These are phyloP conservation scores for Brassica carinata DNA, from an alignment of 345 rosid species.

Conservation along the genomic window DNA sequence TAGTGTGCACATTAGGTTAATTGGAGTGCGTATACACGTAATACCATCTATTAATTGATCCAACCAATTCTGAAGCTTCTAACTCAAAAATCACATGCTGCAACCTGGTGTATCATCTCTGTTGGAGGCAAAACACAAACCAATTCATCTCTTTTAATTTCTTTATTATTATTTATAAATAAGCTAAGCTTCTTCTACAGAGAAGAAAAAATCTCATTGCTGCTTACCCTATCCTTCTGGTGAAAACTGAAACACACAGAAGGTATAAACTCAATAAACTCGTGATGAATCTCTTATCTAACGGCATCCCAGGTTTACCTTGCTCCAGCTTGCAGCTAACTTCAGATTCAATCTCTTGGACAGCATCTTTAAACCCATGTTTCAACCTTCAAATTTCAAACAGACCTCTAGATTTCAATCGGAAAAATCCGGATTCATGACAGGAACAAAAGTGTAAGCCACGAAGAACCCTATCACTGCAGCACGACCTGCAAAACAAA, in stretches of 20 bases:
- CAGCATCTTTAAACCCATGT: constrained; percentile 56
- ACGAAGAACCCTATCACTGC: no score
- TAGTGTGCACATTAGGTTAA: no score
- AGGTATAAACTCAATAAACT: neutral
- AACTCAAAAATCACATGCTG: no score
- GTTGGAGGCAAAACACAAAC: no score
- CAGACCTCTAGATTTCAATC: neutral
- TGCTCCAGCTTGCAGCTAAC: constrained; percentile 44
- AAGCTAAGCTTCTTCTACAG: neutral
- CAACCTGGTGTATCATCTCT: no score
- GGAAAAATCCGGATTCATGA: neutral
- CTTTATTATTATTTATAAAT: no score
- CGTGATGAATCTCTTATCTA: neutral
- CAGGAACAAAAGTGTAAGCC: neutral
- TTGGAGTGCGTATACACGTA: no score
- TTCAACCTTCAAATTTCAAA: constrained; percentile 56
- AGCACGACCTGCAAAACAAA: no score
- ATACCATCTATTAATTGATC: no score
- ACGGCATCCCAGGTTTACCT: no score
- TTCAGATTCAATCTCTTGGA: constrained; percentile 63
- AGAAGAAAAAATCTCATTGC: neutral
- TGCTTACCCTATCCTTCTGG: neutral
- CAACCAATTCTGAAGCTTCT: no score
- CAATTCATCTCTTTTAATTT: no score
- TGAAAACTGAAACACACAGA: neutral